Evolutionary conservation across 306 rosid genomes (phyloP), one percentile per base, ranked within the genome.

Genomic region (Vicia villosa): DNA sequence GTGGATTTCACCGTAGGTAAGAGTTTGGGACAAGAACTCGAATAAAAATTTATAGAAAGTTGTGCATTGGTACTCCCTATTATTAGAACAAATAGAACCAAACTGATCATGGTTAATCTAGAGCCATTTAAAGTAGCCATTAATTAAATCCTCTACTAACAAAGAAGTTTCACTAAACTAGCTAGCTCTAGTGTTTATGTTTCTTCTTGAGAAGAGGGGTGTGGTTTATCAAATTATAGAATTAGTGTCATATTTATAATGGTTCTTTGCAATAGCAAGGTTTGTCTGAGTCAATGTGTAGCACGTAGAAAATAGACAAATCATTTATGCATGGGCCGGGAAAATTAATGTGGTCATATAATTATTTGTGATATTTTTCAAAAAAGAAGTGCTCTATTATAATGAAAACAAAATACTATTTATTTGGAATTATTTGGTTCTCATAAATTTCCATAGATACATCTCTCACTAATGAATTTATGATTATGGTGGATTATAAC

Each of bases 11-110:
- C 96, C 0, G 84, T 74, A 74, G 89, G 21, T 47, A 84, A 14
- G 70, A 93, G 84, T 2, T 74, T 76, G 0, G 96, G 94, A 64
- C 97, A 93, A 50, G 97, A 75, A 5, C 70, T 72, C 0, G 84
- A 85, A 56, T 93, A 93, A 26, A 83, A 88, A 38, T 64, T 70
- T 9, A 87, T 65, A 5, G 98, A 83, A 61, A 92, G 96, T 17
- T 89, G 89, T 79, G 96, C 96, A 32, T 74, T 75, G 36, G 45
- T 71, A 47, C 62, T 80, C 16, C 87, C 82, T 50, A 80, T 17
- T 52, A 86, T 51, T 26, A 83, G 58, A 5, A 83, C 42, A 67
- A 80, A 51, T 14, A 81, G 42, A 43, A 32, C 81, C 80, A 87
- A 72, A 62, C 34, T 13, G 6, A 26, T 10, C 0, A 51, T 22